Evolutionary conservation across 352 stramenopile species (phyloP).

Genomic region (Pythium utonaiense): DNA sequence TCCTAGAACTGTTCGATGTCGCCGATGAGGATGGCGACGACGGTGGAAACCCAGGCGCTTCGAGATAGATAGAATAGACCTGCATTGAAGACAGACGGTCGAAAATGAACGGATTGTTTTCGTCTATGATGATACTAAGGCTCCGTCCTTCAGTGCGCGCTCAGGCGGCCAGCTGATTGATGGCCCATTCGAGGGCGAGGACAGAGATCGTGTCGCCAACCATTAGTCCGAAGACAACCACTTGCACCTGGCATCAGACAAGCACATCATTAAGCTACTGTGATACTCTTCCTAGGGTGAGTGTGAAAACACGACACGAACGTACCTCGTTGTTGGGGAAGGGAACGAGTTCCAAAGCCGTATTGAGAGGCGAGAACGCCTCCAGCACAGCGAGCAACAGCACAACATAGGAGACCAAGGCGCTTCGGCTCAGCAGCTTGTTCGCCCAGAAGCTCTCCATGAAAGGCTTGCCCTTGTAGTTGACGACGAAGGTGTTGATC

Average conservation of each 20-base stretch:
- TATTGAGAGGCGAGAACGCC: slow-evolving; percentile 30
- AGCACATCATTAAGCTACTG: too few species aligned
- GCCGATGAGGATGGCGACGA: slow-evolving; percentile 6
- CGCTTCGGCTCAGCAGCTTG: slow-evolving; percentile 32
- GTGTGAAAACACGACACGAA: neutral
- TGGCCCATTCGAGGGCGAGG: slow-evolving; percentile 36
- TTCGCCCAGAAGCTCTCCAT: slow-evolving; percentile 51
- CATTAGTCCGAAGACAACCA: slow-evolving; percentile 48
- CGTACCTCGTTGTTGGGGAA: slow-evolving; percentile 37
- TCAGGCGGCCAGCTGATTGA: slow-evolving; percentile 12
- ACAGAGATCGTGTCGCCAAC: slow-evolving; percentile 47
- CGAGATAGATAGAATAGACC: neutral
- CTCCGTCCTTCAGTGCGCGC: neutral
- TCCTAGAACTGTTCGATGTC: slow-evolving; percentile 70
- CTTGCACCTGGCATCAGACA: slow-evolving; percentile 32
- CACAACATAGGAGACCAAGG: slow-evolving; percentile 27
- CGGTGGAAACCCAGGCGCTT: neutral
- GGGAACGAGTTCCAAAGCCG: slow-evolving; percentile 35
- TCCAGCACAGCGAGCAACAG: slow-evolving; percentile 31
- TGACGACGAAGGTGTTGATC: slow-evolving; percentile 49
- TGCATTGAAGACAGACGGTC: too few species aligned
- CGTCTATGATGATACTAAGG: neutral
- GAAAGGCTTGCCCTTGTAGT: slow-evolving; percentile 51
- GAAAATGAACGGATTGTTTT: neutral
- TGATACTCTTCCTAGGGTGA: too few species aligned